Base-by-base conservation (phyloP, 1,284 basidiomycete genomes). In the Clitocybe nebularis region DNA sequence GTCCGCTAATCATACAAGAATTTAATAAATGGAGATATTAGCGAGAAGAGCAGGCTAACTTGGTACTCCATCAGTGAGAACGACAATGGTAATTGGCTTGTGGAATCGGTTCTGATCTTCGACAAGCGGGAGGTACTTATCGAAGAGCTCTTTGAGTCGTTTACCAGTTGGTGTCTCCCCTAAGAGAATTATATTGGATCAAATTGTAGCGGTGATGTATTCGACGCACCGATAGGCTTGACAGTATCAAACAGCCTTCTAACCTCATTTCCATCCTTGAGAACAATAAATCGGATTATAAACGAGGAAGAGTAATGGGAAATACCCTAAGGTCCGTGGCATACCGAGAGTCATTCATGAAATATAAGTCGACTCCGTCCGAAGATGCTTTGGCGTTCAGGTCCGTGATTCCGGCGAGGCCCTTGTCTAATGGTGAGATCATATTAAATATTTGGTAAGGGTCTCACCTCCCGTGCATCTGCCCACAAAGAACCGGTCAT, bases 281-380 rank as follows among this genome's bases (percentile, higher is more conserved):
- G 26, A 23, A 14, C 11, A 16, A 8, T 24, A 28, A 24, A 36
- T 21, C 30, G 17, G 20, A 19, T 11, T 21, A 21, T 10, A n/a
- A 34, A 21, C 25, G 20, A 6, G 17, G 2, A 22, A 43, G 22
- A 2, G 11, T 13, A 7, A 25, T 10, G 10, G 6, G 34, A 37
- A 44, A 33, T 41, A 67, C 68, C 57, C 49, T 60, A 44, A 72
- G 50, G 47, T 63, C 59, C n/a, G 50, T 50, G 7, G 57, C 62
- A 46, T 52, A 60, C 21, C 52, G 51, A 5, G 50, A 47, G n/a
- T 52, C 47, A 47, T 74, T 74, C 51, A 74, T 56, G 55, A 75
- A 74, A 48, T 68, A 63, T 8, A 75, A 54, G 40, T 75, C 74
- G 40, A 68, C 44, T 7, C 73, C 72, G 28, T 65, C 64, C 2